Base-by-base conservation (phyloP, 108 stramenopile species). In the Hondaea fermentalgiana region DNA sequence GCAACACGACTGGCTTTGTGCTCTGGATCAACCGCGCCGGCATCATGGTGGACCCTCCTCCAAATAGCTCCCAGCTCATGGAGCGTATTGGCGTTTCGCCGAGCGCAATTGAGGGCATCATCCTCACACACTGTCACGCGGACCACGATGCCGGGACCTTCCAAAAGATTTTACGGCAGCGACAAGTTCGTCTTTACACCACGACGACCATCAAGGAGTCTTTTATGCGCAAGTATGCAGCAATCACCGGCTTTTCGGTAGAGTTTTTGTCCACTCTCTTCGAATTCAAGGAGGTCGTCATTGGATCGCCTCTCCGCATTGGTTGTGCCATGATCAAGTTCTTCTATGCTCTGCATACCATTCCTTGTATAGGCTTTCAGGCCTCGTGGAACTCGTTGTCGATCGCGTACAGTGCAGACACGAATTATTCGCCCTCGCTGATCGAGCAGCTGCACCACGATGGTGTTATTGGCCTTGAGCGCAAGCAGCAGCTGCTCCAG, bases 31-130 rank as follows among this genome's bases (percentile, higher is more conserved):
- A 97, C 76, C 94, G 97, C 3, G 72, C 96, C 44, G 97, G 97
- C 12, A 93, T 97, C 21, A 98, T 98, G 97, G 96, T 98, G 60
- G 97, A 98, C 87, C 97, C 97, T 0, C 97, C 97, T 10, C 97
- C 97, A 4, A 64, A 91, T 44, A 87, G 89, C 25, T 72, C 64
- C 23, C 45, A 69, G 47, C 42, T 91, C 21, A 60, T 91, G 58
- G 58, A 91, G 28, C 87, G 76, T 5, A 60, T 72, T 28, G 83
- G 89, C 45, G 91, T 92, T 72, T 58, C 88, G 55, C 51, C 51
- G 5, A 55, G 83, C 16, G 21, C 87, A 14, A 92, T 92, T 53
- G 87, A 89, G 19, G 91, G 90, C 16, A 71, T 92, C 64, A 89
- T 92, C 60, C 28, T 92, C 64, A 92, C 91, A 12, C 91, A 92